Evolutionary conservation across 495 filamentous ascomycete genomes (phyloP).

Genomic region (Haplographium delicatum): DNA sequence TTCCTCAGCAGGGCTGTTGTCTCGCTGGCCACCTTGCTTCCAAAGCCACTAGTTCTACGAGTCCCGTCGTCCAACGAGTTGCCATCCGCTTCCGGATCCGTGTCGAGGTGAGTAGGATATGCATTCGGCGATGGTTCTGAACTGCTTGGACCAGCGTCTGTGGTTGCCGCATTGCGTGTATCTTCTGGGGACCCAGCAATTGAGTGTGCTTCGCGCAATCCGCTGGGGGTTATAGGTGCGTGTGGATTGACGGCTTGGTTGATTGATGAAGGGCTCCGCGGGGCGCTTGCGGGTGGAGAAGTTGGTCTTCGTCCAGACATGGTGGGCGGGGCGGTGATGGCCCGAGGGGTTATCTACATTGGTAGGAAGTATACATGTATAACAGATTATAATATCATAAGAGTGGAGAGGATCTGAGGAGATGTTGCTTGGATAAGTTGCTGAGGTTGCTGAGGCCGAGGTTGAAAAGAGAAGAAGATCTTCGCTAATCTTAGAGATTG

Average conservation of each 20-base stretch:
- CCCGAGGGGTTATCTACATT: not conserved
- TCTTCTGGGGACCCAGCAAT: constrained; percentile 15
- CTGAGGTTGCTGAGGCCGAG: too few species aligned
- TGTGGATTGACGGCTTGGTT: constrained; percentile 4
- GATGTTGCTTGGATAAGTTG: too few species aligned
- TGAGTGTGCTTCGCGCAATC: constrained; percentile 20
- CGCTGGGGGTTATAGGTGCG: constrained; percentile 16
- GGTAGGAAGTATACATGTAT: too few species aligned
- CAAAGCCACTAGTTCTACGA: not conserved
- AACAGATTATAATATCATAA: too few species aligned
- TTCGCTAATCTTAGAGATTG: too few species aligned
- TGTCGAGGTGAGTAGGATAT: constrained; percentile 13
- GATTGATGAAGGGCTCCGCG: constrained; percentile 4
- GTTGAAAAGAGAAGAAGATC: too few species aligned
- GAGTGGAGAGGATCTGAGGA: too few species aligned
- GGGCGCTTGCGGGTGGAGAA: constrained; percentile 1
- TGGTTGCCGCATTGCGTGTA: not conserved
- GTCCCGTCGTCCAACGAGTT: not conserved
- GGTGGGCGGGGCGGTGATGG: not conserved
- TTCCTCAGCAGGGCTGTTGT: constrained; percentile 37
- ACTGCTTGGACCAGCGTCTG: constrained; percentile 8
- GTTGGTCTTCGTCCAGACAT: constrained; percentile 13
- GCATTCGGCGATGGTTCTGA: constrained; percentile 19
- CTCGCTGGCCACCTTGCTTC: constrained; percentile 28
- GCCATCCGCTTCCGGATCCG: constrained; percentile 12